phyloP scores from a whole-genome alignment of 2,329 filamentous ascomycete species.

The Chaetomiaceae sp. region DNA sequence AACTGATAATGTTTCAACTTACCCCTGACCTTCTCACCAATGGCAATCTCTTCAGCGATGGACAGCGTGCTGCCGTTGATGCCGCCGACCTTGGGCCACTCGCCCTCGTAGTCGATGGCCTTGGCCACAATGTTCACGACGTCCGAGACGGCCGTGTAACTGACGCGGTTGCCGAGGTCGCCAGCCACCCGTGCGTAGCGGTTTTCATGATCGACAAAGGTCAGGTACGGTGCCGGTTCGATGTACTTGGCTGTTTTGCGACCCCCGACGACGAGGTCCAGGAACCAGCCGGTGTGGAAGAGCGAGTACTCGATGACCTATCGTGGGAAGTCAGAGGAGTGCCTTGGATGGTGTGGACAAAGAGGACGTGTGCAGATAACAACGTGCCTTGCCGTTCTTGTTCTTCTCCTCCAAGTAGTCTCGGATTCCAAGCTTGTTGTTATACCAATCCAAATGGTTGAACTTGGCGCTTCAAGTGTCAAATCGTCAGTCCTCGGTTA shows the following conservation, averaged over 20 bases:
- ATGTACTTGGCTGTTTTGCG: conserved; percentile 36
- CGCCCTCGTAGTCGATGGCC: conserved; percentile 36
- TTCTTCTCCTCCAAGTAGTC: conserved; percentile 39
- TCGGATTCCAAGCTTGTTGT: conserved; percentile 36
- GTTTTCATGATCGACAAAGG: conserved; percentile 32
- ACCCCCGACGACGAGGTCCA: conserved; percentile 44
- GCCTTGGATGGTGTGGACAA: too few relatives aligned
- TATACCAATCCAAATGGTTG: conserved; percentile 28
- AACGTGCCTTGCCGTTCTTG: conserved; percentile 34
- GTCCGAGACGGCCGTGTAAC: conserved; percentile 33
- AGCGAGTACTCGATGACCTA: conserved; percentile 45
- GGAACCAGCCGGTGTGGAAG: conserved; percentile 45
- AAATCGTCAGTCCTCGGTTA: conserved; percentile 28
- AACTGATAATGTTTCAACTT: too few relatives aligned
- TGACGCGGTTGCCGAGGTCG: conserved; percentile 28
- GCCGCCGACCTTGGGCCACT: conserved; percentile 39
- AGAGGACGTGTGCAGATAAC: too few relatives aligned
- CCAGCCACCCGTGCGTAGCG: conserved; percentile 30
- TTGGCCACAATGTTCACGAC: conserved; percentile 33
- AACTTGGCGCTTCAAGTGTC: neutral
- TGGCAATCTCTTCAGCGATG: conserved; percentile 27
- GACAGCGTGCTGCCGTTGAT: conserved; percentile 33
- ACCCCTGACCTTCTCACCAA: conserved; percentile 35
- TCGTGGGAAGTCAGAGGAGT: too few relatives aligned
- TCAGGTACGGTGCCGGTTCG: conserved; percentile 26